phyloP scores from a whole-genome alignment of 2,329 filamentous ascomycete genomes.

The Fusarium papillatum region DNA sequence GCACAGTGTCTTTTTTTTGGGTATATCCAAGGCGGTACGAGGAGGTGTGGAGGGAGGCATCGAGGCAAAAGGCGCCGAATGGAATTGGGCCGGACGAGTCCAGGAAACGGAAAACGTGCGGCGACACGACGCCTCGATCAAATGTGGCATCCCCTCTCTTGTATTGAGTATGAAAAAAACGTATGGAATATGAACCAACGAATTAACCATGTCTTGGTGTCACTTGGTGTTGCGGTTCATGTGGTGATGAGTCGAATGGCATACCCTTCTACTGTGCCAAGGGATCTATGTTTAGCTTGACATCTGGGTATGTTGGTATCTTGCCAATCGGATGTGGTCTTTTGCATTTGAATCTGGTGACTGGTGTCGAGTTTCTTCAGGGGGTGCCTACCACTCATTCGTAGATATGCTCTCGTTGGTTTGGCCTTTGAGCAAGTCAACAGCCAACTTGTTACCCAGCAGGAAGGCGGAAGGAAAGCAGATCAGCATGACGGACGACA shows the following conservation, averaged over 20 bases:
- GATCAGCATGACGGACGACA: background rate
- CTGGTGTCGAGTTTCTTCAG: background rate
- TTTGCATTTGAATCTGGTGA: background rate
- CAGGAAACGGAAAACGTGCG: conserved; percentile 37
- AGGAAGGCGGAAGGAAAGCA: background rate
- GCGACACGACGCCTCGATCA: conserved; percentile 43
- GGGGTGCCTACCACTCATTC: fast-evolving
- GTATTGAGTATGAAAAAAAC: conserved; percentile 45
- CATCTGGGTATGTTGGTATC: background rate
- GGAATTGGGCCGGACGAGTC: conserved; percentile 13
- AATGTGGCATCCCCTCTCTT: conserved; percentile 57
- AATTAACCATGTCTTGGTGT: background rate
- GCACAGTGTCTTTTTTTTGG: conserved; percentile 46
- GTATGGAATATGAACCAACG: conserved; percentile 37
- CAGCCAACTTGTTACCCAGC: fast-evolving
- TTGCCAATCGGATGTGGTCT: background rate
- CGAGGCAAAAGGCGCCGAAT: conserved; percentile 23
- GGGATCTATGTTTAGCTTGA: background rate
- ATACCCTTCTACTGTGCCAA: background rate
- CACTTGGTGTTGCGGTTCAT: background rate
- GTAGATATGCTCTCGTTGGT: background rate
- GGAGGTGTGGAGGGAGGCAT: conserved; percentile 19
- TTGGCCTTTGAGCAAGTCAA: background rate
- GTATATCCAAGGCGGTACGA: conserved; percentile 22
- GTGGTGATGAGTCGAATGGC: background rate